Conservation (phyloP, 306 rosid species). For the Dryas alaskensis region DNA sequence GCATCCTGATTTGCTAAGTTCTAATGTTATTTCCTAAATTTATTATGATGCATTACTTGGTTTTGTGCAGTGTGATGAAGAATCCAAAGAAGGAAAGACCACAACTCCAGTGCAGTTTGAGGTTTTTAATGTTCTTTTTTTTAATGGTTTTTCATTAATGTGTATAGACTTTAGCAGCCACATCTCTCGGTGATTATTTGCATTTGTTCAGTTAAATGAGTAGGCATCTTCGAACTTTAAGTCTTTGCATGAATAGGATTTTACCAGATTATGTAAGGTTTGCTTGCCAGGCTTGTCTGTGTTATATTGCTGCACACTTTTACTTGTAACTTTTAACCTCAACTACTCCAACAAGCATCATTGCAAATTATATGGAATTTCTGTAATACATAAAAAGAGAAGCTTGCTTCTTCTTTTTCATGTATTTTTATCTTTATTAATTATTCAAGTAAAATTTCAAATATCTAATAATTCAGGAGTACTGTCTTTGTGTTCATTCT, state of each 20-base stretch:
- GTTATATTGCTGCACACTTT: neutral
- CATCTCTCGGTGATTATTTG: neutral
- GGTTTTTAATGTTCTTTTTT: slow-evolving; percentile 29
- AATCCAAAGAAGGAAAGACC: slow-evolving; percentile 42
- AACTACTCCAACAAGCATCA: neutral
- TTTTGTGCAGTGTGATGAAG: slow-evolving; percentile 53
- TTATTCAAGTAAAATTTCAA: neutral
- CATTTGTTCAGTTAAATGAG: neutral
- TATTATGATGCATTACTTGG: slow-evolving; percentile 1
- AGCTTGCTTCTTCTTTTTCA: neutral
- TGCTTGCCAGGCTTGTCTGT: neutral
- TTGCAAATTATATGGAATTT: neutral
- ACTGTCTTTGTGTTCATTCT: neutral
- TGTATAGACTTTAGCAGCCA: neutral
- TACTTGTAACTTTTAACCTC: neutral
- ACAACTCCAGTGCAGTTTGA: slow-evolving; percentile 51
- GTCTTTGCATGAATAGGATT: neutral
- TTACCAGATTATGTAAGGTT: neutral
- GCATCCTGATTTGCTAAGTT: neutral
- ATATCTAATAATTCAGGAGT: neutral
- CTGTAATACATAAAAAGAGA: neutral
- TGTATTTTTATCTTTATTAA: neutral
- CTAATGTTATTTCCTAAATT: neutral
- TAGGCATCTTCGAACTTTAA: neutral
- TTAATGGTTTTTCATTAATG: slow-evolving; percentile 11